Base-by-base conservation (phyloP, 495 filamentous ascomycete species). In the Aspergillus nanangensis region DNA sequence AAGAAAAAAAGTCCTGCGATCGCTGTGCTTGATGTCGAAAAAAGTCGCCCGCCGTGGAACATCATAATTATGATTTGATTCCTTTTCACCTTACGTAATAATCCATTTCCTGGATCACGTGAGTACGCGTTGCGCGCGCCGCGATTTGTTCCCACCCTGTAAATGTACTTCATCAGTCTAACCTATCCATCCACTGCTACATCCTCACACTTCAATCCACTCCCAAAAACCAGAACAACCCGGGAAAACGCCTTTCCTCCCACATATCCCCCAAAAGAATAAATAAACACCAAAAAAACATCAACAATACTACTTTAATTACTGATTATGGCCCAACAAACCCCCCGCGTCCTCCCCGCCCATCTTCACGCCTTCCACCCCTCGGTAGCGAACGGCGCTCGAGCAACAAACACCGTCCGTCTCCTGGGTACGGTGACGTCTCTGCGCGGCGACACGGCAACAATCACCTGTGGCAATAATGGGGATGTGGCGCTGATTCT, bases 351-450 rank as follows among this genome's bases (percentile, higher is more conserved):
- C 52, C 83, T 81, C 48, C 80, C 81, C 50, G 62, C 68, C 29
- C 79, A 86, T 60, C 78, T 90, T 41, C 72, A 84, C 57, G 71
- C 74, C 57, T 88, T 85, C 65, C 74, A 83, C 51, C 62, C 66
- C 41, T 63, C 62, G 45, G 52, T 47, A 48, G 39, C 58, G 38
- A 38, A 44, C 21, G 64, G 62, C 45, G 51, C 58, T 23, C 59
- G 60, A 39, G 58, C 60, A 23, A 75, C 77, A 61, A 80, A 79
- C 41, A 86, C 83, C 43, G 86, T 97, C 44, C 89, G 88, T 45
- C 72, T 97, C 36, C 78, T 96, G 3, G 92, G 92, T 53, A 92
- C 87, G 57, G 90, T 96, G 8, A 72, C 76, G 11, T 80, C 87
- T 40, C 70, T 96, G 11, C 82, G 81, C 29, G 91, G 91, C 46